phyloP scores from a whole-genome alignment of 2,329 filamentous ascomycete genomes.

The Ophiostoma tasmaniense region DNA sequence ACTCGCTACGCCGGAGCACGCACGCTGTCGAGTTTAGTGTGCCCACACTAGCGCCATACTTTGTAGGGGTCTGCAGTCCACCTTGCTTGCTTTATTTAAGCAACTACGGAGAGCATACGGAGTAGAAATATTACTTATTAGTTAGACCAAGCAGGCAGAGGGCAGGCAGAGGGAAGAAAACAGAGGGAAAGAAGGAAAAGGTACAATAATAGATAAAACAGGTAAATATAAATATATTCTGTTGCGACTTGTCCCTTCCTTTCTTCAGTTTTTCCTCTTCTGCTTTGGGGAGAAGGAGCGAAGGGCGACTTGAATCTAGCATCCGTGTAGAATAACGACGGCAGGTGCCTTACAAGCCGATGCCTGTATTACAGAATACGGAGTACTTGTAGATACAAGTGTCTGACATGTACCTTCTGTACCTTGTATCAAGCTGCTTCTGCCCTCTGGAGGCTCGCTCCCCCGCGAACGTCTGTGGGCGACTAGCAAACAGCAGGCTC shows the following conservation, averaged over 20 bases:
- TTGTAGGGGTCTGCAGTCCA: slow-evolving; percentile 8
- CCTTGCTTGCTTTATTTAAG: background rate
- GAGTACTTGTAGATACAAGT: no score
- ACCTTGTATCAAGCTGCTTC: background rate
- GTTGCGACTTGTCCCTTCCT: background rate
- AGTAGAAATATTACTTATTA: background rate
- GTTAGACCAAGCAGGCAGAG: background rate
- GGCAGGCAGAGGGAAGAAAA: background rate
- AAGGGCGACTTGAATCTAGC: background rate
- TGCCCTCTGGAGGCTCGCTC: background rate
- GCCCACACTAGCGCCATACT: slow-evolving; percentile 5
- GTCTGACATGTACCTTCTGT: no score
- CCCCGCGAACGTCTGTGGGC: background rate
- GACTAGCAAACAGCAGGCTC: background rate
- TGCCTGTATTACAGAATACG: background rate
- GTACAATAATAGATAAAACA: background rate
- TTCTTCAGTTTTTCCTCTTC: background rate
- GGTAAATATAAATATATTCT: background rate
- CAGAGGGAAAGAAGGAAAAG: background rate
- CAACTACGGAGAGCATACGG: background rate
- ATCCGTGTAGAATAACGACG: background rate
- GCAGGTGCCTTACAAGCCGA: background rate
- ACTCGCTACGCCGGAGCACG: slow-evolving; percentile 14
- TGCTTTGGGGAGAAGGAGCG: slow-evolving; percentile 2
- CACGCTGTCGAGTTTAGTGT: slow-evolving; percentile 17